Conservation (phyloP, 2,329 filamentous ascomycete genomes). For the Rhinocladiella similis region DNA sequence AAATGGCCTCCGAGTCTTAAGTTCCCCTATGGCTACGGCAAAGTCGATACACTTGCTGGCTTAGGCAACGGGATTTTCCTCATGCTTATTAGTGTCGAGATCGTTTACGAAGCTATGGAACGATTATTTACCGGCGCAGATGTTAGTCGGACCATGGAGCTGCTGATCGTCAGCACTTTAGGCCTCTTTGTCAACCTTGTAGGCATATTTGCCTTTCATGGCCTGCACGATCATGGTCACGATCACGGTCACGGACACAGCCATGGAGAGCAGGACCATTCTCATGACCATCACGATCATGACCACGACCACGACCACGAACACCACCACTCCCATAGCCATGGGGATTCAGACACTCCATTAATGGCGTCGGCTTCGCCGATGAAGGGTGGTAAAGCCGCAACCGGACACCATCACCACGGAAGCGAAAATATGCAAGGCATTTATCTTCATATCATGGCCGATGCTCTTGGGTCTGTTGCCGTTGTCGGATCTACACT, state of each 20-base stretch:
- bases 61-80: constrained; percentile 96
- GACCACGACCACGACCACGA: constrained; percentile 42
- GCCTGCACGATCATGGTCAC: constrained; percentile 58
- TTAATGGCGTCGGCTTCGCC: constrained; percentile 31
- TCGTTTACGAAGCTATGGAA: constrained; percentile 91
- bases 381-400: constrained; percentile 30
- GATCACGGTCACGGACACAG: constrained; percentile 47
- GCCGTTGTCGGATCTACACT: constrained; percentile 92
- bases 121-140: constrained; percentile 79
- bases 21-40: constrained; percentile 86
- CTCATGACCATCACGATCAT: constrained; percentile 41
- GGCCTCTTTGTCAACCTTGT: constrained; percentile 89
- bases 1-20: constrained; percentile 90
- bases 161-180: constrained; percentile 83
- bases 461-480: constrained; percentile 89
- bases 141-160: constrained; percentile 79
- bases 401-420: constrained; percentile 50
- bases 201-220: constrained; percentile 81
- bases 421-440: constrained; percentile 98
- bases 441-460: constrained; percentile 92
- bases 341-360: constrained; percentile 11
- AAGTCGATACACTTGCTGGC: constrained; percentile 92
- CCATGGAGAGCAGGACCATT: constrained; percentile 39
- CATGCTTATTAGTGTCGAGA: constrained; percentile 95
- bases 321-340: constrained; percentile 26